Evolutionary conservation across 805 yeast genomes (phyloP).

Genomic region (Diddensiella santjacobensis): DNA sequence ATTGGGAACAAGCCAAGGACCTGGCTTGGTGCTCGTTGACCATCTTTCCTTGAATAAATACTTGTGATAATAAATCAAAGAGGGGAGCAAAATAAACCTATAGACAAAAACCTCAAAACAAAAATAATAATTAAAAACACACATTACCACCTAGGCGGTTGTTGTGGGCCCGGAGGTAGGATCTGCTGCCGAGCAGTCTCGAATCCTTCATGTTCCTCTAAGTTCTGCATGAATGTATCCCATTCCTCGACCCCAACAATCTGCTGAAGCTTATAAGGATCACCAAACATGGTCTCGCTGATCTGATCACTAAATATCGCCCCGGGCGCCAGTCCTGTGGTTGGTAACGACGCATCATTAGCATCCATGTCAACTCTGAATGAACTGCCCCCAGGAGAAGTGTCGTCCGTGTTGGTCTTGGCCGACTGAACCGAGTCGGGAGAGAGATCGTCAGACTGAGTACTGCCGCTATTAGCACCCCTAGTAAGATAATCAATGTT

Average conservation of each 20-base stretch:
- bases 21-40: slow-evolving; percentile 33
- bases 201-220: slow-evolving; percentile 2
- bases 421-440: slow-evolving; percentile 14
- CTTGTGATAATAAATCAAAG: background rate
- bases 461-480: background rate
- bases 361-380: slow-evolving; percentile 3
- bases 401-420: slow-evolving; percentile 4
- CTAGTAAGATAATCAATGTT: slow-evolving; percentile 8
- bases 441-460: slow-evolving; percentile 9
- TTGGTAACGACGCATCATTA: background rate
- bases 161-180: background rate
- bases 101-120: background rate
- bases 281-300: slow-evolving; percentile 14
- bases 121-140: background rate
- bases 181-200: background rate
- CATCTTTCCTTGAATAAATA: background rate
- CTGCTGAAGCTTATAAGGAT: slow-evolving; percentile 15
- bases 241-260: slow-evolving; percentile 23
- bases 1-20: slow-evolving; percentile 36
- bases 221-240: slow-evolving; percentile 22
- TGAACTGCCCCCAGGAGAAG: slow-evolving; percentile 4
- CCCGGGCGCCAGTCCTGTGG: background rate
- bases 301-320: background rate
- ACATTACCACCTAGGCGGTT: too few relatives aligned
- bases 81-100: background rate